Evolutionary conservation across 495 filamentous ascomycete genomes (phyloP), one percentile per base, ranked within the genome.

Genomic region (Cudoniella acicularis): DNA sequence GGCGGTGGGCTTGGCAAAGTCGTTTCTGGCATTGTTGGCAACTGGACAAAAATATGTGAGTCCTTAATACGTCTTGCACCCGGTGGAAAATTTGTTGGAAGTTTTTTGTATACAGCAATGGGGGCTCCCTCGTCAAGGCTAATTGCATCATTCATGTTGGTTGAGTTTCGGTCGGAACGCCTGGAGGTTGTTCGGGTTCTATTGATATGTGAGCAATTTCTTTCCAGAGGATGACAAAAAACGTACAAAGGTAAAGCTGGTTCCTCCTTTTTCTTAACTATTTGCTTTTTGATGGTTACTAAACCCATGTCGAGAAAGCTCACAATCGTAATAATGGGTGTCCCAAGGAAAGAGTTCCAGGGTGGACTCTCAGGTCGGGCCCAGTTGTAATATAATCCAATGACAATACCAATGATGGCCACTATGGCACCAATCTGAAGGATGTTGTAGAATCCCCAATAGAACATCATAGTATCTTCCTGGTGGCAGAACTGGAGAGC

Each of bases 381-480:
- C 16, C 78, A 60, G 16, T 66, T 61, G 59, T 78, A 66, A 67
- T n/a, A 73, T 62, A 54, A 73, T 59, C 52, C 27, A 8, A 79
- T 59, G 22, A 68, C 55, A 21, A 80, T 72, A 10, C 78, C 78
- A 13, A 77, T 41, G 27, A 78, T 77, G 26, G 78, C 78, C n/a
- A 80, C 76, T 45, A 73, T 54, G 10, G 75, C 71, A 8, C 78
- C 78, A 8, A 79, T 68, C 58, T 75, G 70, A 27, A 79, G 59
- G 67, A 75, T 73, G 18, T 72, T 73, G 75, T 75, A 81, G 0
- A 73, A 73, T 1, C 72, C 68, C 77, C 77, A 79, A 64, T 76
- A 78, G 0, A 81, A 68, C 3, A 72, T 66, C 66, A 77, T 75
- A 52, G 78, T 67, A 59, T 77, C 75, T 57, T 81, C 77, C 10